Evolutionary conservation across 208 protist species (phyloP).

Genomic region (Endotrypanum monterogeii): DNA sequence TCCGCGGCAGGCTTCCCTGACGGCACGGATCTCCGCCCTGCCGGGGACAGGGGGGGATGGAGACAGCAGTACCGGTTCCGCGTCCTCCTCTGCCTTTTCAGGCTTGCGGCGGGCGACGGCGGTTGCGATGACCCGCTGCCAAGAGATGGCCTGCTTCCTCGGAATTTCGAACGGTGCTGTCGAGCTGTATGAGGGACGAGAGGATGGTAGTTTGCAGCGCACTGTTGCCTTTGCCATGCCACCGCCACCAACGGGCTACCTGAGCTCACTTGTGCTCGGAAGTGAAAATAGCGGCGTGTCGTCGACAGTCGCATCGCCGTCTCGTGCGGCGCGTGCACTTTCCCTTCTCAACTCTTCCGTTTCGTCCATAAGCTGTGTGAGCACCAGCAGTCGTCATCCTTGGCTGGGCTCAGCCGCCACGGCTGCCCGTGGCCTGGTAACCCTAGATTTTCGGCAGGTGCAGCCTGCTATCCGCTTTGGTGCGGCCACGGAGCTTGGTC

Average conservation of each 20-base stretch:
- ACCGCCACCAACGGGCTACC: conserved; percentile 33
- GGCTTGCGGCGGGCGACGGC: conserved; percentile 32
- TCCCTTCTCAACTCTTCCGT: conserved; percentile 33
- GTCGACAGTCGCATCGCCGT: neutral
- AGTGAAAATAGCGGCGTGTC: conserved; percentile 10
- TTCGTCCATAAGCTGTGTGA: conserved; percentile 52
- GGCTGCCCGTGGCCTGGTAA: conserved; percentile 52
- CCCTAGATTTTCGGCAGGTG: conserved; percentile 51
- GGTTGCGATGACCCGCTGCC: conserved; percentile 55
- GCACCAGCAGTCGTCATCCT: conserved; percentile 55
- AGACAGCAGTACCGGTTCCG: neutral
- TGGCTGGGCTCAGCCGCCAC: conserved; percentile 61
- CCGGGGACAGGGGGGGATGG: neutral
- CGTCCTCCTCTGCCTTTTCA: conserved; percentile 1
- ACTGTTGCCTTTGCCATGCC: conserved; percentile 57
- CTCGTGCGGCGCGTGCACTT: conserved; percentile 23
- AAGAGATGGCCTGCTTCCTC: conserved; percentile 62
- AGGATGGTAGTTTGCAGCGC: conserved; percentile 45
- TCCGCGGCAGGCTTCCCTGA: conserved; percentile 44
- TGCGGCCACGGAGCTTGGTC: conserved; percentile 6
- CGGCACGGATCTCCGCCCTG: conserved; percentile 21
- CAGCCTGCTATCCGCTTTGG: conserved; percentile 38
- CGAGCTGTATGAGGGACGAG: conserved; percentile 46
- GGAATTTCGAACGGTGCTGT: conserved; percentile 58
- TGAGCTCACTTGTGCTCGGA: conserved; percentile 17